Percentiles rank a stretch among this genome's conserved stretches.
Conservation (phyloP, 2,329 filamentous ascomycete genomes). For the Juglanconis juglandina region DNA sequence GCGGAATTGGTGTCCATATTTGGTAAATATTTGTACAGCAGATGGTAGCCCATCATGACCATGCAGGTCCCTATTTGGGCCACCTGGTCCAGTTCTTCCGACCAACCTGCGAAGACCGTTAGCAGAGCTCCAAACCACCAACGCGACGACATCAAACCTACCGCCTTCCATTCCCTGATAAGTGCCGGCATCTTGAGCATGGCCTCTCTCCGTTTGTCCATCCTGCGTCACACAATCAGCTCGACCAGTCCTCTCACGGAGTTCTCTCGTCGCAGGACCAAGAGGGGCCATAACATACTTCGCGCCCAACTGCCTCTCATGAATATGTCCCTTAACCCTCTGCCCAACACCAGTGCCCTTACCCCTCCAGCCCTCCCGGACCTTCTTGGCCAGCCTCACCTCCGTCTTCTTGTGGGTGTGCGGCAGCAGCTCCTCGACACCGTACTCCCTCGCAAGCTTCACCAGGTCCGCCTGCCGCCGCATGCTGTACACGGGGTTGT, state of each 20-base stretch:
- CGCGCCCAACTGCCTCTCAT: slow-evolving; percentile 81
- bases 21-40: slow-evolving; percentile 7
- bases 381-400: slow-evolving; percentile 64
- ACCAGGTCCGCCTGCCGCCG: slow-evolving; percentile 87
- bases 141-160: slow-evolving; percentile 41
- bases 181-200: slow-evolving; percentile 94
- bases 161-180: slow-evolving; percentile 90
- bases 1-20: neutral
- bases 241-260: neutral
- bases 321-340: slow-evolving; percentile 89
- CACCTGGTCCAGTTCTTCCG: slow-evolving; percentile 56
- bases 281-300: slow-evolving; percentile 49
- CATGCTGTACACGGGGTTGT: slow-evolving; percentile 77
- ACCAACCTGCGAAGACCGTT: slow-evolving; percentile 44
- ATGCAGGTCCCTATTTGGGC: slow-evolving; percentile 44
- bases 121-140: slow-evolving; percentile 25
- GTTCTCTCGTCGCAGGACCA: neutral
- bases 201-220: slow-evolving; percentile 85
- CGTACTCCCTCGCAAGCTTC: slow-evolving; percentile 75
- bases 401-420: slow-evolving; percentile 72
- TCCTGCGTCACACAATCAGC: slow-evolving; percentile 45
- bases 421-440: slow-evolving; percentile 78
- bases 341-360: slow-evolving; percentile 92
- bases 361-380: slow-evolving; percentile 77
- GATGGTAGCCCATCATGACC: neutral